These are phyloP conservation scores for Eragrostis nindensis DNA, from an alignment of 176 grass and related monocot species.

Conservation along the genomic window DNA sequence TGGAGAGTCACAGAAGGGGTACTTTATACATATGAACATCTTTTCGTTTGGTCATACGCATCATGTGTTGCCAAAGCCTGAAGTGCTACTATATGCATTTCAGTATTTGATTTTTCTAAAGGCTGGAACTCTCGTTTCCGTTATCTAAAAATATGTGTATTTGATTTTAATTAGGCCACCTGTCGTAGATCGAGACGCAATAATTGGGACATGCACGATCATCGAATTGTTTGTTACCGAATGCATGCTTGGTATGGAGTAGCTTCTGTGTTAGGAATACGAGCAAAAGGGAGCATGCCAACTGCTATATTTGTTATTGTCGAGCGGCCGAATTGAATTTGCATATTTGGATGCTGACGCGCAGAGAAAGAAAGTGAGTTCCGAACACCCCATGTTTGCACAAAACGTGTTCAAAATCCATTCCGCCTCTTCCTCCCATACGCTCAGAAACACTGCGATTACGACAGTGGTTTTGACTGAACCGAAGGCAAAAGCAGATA, in stretches of 20 bases:
- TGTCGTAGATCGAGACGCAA: too few species aligned
- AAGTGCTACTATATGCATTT: background rate
- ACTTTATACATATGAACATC: background rate
- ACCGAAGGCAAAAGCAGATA: background rate
- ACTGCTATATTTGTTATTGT: background rate
- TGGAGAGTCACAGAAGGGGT: too few species aligned
- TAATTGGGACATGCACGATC: background rate
- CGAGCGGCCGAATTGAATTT: background rate
- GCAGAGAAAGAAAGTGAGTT: background rate
- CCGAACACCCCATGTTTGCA: background rate
- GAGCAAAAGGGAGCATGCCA: background rate
- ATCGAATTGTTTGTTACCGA: background rate
- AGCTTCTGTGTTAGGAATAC: background rate
- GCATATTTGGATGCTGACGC: background rate
- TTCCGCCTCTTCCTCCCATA: background rate
- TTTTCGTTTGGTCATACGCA: background rate
- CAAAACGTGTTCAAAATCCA: background rate
- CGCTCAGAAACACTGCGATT: background rate
- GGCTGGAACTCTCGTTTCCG: background rate
- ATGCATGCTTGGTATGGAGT: background rate
- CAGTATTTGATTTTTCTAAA: background rate
- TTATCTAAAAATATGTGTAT: background rate
- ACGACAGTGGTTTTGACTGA: background rate
- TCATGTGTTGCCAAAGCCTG: background rate
- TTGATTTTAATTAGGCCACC: background rate